Conservation (phyloP, 1,284 basidiomycete species). For the Takashimella tepidaria region DNA sequence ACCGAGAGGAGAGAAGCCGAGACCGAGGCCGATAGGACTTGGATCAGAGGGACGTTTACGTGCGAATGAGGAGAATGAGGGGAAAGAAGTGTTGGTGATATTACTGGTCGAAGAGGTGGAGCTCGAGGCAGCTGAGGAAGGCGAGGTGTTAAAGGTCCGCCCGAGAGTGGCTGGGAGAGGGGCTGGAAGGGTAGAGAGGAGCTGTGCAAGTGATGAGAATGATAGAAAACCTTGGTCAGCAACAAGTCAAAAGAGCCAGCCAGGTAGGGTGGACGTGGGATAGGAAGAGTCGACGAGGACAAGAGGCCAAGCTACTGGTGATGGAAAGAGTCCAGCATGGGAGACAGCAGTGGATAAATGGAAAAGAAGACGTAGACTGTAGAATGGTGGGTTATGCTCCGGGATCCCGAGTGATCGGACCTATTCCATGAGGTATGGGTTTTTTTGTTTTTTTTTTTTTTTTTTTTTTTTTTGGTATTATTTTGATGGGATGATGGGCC, state of each 20-base stretch:
- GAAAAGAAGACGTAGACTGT: not conserved
- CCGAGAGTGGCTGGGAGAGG: slow-evolving; percentile 32
- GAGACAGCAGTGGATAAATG: not conserved
- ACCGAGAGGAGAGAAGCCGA: slow-evolving; percentile 2
- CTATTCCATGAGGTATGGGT: not conserved
- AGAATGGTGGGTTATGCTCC: not conserved
- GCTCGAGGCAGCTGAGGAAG: slow-evolving; percentile 14
- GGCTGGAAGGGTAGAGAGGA: slow-evolving; percentile 30
- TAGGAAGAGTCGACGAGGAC: too few species aligned
- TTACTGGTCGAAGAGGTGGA: slow-evolving; percentile 9
- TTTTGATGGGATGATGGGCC: too few species aligned
- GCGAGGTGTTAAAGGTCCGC: slow-evolving; percentile 26
- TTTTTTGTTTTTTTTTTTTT: too few species aligned
- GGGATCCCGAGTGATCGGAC: not conserved
- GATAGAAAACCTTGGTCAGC: too few species aligned
- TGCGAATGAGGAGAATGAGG: slow-evolving; percentile 16
- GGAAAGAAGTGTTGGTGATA: not conserved
- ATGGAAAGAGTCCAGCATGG: not conserved
- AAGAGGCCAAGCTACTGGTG: too few species aligned
- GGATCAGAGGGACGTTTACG: slow-evolving; percentile 3
- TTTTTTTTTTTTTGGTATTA: too few species aligned
- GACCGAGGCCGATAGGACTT: slow-evolving; percentile 5
- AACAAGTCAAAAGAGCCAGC: too few species aligned
- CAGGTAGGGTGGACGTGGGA: too few species aligned
- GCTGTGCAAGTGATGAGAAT: too few species aligned